These are phyloP conservation scores for Asclepias syriaca DNA, from an alignment of 257 asterid species.

Conservation along the genomic window DNA sequence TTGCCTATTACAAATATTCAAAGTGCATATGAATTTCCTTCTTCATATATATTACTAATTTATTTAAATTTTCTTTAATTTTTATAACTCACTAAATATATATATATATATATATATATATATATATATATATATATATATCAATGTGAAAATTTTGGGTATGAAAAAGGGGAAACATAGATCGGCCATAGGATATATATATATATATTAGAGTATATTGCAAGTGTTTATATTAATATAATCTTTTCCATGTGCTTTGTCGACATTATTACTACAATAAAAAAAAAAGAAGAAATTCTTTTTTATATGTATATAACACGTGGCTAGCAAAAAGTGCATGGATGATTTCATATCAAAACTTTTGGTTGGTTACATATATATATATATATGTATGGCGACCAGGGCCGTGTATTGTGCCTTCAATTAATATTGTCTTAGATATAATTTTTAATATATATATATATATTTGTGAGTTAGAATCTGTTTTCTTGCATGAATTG, in stretches of 20 bases:
- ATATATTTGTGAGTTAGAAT: background rate
- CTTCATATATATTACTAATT: too few species aligned
- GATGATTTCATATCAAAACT: slow-evolving; percentile 8
- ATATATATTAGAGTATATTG: background rate
- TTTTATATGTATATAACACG: background rate
- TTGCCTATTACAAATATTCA: too few species aligned
- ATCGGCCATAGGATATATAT: background rate
- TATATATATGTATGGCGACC: slow-evolving; percentile 13
- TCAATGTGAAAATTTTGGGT: too few species aligned
- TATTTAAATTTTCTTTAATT: too few species aligned
- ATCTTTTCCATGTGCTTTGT: slow-evolving; percentile 15
- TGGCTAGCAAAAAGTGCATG: background rate
- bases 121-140: too few species aligned
- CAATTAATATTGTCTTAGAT: background rate
- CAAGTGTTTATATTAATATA: background rate
- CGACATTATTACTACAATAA: background rate
- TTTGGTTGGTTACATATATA: slow-evolving; percentile 1
- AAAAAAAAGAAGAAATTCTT: background rate
- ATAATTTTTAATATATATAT: too few species aligned
- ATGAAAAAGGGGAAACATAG: background rate
- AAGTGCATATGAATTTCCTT: too few species aligned
- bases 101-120: too few species aligned
- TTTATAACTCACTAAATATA: too few species aligned
- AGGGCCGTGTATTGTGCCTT: slow-evolving; percentile 31
- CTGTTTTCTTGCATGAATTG: slow-evolving; percentile 1